Evolutionary conservation across 768 basidiomycete genomes (phyloP).

Genomic region (Lactarius akahatsu): DNA sequence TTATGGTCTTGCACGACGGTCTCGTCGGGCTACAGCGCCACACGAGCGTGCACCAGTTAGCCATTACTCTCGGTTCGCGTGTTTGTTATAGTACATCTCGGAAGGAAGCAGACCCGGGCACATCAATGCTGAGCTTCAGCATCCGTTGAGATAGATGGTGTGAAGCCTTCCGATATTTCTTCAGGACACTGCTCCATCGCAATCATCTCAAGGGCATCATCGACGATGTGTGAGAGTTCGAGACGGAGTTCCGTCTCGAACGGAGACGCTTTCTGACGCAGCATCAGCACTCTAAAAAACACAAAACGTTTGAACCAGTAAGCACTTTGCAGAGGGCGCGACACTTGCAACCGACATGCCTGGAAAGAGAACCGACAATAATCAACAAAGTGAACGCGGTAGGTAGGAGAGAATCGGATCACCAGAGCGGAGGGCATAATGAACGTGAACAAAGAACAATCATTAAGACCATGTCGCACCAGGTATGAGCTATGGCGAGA

Average conservation of each 20-base stretch:
- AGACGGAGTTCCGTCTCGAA: conserved; percentile 20
- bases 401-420: not conserved
- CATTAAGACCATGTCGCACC: not conserved
- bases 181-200: not conserved
- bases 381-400: not conserved
- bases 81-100: not conserved
- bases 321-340: not conserved
- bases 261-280: conserved; percentile 21
- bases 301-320: not conserved
- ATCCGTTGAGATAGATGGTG: not conserved
- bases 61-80: no score
- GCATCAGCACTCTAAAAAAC: conserved; percentile 25
- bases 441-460: conserved; percentile 16
- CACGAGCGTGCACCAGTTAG: no score
- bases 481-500: conserved; percentile 8
- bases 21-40: no score
- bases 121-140: not conserved
- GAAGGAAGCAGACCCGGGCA: not conserved
- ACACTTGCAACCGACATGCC: conserved; percentile 24
- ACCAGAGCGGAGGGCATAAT: conserved; percentile 26
- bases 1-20: no score
- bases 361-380: conserved; percentile 4
- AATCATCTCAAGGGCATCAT: conserved; percentile 25
- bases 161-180: not conserved
- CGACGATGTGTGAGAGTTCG: conserved; percentile 12